phyloP scores from a whole-genome alignment of 2,329 filamentous ascomycete species.

The Phyllachora maydis region DNA sequence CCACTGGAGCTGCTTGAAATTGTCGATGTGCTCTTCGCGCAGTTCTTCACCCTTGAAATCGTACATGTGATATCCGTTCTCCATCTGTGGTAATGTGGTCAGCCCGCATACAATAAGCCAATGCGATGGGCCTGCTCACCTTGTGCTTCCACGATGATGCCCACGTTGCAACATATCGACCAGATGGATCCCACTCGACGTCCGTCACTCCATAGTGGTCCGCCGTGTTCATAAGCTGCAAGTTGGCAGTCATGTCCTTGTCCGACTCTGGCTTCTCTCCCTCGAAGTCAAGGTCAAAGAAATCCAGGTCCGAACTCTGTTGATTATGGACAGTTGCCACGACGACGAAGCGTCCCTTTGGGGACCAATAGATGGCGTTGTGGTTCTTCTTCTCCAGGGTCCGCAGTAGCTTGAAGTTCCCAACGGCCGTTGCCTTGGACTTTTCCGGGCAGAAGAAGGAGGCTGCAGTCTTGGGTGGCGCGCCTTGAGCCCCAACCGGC shows the following conservation, averaged over 20 bases:
- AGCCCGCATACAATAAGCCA: constrained; percentile 1
- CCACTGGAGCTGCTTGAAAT: constrained; percentile 97
- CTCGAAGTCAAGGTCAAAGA: constrained; percentile 95
- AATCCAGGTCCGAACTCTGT: constrained; percentile 89
- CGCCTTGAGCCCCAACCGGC: constrained; percentile 54
- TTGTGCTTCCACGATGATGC: constrained; percentile 91
- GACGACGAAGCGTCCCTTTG: constrained; percentile 83
- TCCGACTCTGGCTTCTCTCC: constrained; percentile 85
- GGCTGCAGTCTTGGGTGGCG: constrained; percentile 83
- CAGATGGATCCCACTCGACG: constrained; percentile 94
- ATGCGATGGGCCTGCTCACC: constrained; percentile 31
- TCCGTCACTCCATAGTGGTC: constrained; percentile 98
- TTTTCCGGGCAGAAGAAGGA: constrained; percentile 96
- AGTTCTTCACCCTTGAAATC: constrained; percentile 84
- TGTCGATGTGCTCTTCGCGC: constrained; percentile 79
- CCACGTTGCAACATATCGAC: constrained; percentile 82
- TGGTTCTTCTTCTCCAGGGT: constrained; percentile 98
- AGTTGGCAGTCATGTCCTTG: constrained; percentile 85
- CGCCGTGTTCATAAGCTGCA: constrained; percentile 80
- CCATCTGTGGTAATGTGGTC: constrained; percentile 43
- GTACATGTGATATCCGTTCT: constrained; percentile 97
- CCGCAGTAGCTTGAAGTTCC: constrained; percentile 91
- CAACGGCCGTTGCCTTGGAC: constrained; percentile 56
- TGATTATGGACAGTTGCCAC: constrained; percentile 84
- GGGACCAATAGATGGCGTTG: constrained; percentile 99